These are phyloP conservation scores for Amanita pseudoporphyria DNA, from an alignment of 768 basidiomycete genomes.

Conservation along the genomic window DNA sequence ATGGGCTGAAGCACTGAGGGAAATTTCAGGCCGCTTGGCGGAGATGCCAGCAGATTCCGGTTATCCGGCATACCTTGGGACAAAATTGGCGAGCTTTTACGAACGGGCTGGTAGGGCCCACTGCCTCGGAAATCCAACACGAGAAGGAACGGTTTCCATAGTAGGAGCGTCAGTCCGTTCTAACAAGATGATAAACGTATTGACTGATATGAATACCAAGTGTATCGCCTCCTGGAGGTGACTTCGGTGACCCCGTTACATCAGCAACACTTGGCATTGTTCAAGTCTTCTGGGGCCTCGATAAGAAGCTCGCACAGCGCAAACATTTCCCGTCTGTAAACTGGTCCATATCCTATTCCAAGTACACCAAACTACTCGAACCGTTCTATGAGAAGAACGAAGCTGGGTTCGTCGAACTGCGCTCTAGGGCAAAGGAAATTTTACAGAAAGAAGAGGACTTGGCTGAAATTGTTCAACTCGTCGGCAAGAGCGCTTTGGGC, in stretches of 20 bases:
- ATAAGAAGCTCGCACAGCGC: conserved; percentile 97
- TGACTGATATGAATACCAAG: conserved; percentile 29
- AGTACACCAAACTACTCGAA: conserved; percentile 92
- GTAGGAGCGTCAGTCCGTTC: conserved; percentile 83
- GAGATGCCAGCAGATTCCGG: conserved; percentile 99
- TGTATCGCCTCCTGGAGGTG: conserved; percentile 97
- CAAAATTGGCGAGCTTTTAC: conserved; percentile 96
- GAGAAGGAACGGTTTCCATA: conserved; percentile 93
- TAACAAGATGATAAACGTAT: neutral
- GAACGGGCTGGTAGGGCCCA: conserved; percentile 96
- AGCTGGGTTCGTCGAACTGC: conserved; percentile 92
- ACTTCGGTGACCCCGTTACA: conserved; percentile 98
- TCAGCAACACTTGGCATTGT: conserved; percentile 97
- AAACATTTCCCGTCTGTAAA: conserved; percentile 99
- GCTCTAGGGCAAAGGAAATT: conserved; percentile 91
- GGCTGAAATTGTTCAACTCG: conserved; percentile 98
- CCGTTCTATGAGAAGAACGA: conserved; percentile 85
- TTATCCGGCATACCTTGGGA: conserved; percentile 94
- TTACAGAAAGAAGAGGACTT: conserved; percentile 98
- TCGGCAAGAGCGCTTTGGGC: conserved; percentile 95
- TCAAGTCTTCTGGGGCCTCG: conserved; percentile 99
- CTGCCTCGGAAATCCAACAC: conserved; percentile 79
- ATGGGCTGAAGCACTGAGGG: conserved; percentile 98
- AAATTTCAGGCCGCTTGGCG: conserved; percentile 97
- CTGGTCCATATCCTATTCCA: conserved; percentile 99